Percentiles rank a stretch among this genome's conserved stretches.
phyloP scores from a whole-genome alignment of 2,329 filamentous ascomycete genomes.

The Elsinoe australis region DNA sequence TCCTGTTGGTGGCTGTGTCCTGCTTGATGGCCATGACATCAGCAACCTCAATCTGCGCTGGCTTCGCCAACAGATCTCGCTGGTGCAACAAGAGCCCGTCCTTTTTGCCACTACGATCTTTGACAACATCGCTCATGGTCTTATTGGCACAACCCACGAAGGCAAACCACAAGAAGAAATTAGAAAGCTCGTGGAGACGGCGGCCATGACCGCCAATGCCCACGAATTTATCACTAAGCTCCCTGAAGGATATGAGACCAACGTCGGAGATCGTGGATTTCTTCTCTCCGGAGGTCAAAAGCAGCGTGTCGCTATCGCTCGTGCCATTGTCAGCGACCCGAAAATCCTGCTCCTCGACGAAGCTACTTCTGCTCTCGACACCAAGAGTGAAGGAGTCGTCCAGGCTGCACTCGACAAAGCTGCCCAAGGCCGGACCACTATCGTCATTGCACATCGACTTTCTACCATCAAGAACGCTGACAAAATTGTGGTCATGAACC shows the following conservation, averaged over 20 bases:
- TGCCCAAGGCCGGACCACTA: slow-evolving; percentile 79
- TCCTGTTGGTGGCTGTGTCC: slow-evolving; percentile 69
- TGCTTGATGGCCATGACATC: slow-evolving; percentile 77
- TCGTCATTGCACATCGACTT: slow-evolving; percentile 89
- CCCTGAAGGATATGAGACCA: slow-evolving; percentile 84
- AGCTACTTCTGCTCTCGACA: slow-evolving; percentile 88
- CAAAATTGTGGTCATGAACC: slow-evolving; percentile 89
- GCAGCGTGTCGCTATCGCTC: slow-evolving; percentile 89
- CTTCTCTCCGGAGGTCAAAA: slow-evolving; percentile 91
- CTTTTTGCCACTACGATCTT: slow-evolving; percentile 85
- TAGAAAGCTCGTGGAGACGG: slow-evolving; percentile 63
- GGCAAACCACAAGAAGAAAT: slow-evolving; percentile 59
- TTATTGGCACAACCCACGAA: slow-evolving; percentile 77
- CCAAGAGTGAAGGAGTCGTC: slow-evolving; percentile 88
- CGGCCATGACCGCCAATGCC: slow-evolving; percentile 84
- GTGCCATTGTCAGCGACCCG: slow-evolving; percentile 82
- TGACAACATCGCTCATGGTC: slow-evolving; percentile 80
- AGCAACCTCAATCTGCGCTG: slow-evolving; percentile 76
- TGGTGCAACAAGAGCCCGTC: slow-evolving; percentile 89
- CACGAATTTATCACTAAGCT: slow-evolving; percentile 81
- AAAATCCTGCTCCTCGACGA: slow-evolving; percentile 91
- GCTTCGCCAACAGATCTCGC: slow-evolving; percentile 83
- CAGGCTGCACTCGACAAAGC: slow-evolving; percentile 87
- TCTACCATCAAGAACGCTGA: slow-evolving; percentile 91
- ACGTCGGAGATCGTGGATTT: slow-evolving; percentile 93